A percentile compares a stretch with the other conserved stretches of the same genome.
Evolutionary conservation across 2,329 filamentous ascomycete species (phyloP).

Genomic region (Colletotrichum sidae): DNA sequence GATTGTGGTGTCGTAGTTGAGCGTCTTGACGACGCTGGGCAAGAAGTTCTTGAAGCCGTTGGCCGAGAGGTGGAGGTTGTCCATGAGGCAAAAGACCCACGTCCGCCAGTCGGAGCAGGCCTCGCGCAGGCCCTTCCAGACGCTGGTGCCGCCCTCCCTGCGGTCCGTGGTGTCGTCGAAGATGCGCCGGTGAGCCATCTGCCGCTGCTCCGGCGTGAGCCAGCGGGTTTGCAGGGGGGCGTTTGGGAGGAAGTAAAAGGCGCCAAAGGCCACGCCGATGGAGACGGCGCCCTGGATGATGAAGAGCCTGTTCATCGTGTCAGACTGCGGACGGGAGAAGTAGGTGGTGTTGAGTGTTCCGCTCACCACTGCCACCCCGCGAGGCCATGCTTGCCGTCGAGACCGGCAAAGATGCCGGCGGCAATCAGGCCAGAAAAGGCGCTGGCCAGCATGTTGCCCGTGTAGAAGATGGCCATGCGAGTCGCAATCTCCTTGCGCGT

Average conservation of each 20-base stretch:
- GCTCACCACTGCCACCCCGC: slow-evolving; percentile 54
- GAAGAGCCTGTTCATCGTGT: slow-evolving; percentile 45
- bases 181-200: slow-evolving; percentile 52
- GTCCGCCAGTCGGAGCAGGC: slow-evolving; percentile 58
- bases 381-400: slow-evolving; percentile 52
- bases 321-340: no score
- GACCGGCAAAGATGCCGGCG: slow-evolving; percentile 55
- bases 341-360: no score
- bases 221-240: slow-evolving; percentile 48
- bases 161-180: slow-evolving; percentile 45
- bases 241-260: slow-evolving; percentile 51
- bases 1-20: slow-evolving; percentile 56
- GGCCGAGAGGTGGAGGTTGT: slow-evolving; percentile 62
- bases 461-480: slow-evolving; percentile 57
- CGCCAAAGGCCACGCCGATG: slow-evolving; percentile 47
- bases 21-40: slow-evolving; percentile 52
- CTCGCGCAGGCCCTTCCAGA: slow-evolving; percentile 55
- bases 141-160: slow-evolving; percentile 48
- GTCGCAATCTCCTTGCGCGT: slow-evolving; percentile 35
- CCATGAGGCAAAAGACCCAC: slow-evolving; percentile 62
- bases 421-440: slow-evolving; percentile 57
- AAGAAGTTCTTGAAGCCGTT: slow-evolving; percentile 55
- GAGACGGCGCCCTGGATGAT: slow-evolving; percentile 54
- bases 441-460: slow-evolving; percentile 57
- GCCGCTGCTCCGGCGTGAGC: slow-evolving; percentile 53